Conservation (phyloP, 2,329 filamentous ascomycete species). For the Penicillium sp. region DNA sequence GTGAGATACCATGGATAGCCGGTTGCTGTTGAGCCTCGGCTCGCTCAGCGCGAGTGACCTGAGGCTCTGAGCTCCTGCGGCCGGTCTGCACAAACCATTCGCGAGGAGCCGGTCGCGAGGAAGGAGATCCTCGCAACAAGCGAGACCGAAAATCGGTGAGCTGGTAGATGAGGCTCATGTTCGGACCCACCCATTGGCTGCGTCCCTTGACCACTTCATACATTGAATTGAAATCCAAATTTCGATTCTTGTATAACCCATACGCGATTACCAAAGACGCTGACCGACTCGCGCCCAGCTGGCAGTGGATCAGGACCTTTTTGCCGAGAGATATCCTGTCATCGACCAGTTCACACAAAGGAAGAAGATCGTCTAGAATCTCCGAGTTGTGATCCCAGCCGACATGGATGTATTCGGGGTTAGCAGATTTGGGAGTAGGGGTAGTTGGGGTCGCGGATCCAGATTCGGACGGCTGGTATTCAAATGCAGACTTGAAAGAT, state of each 20-base stretch:
- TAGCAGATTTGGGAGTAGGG: slow-evolving; percentile 29
- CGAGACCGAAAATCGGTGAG: slow-evolving; percentile 62
- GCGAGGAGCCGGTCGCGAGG: slow-evolving; percentile 33
- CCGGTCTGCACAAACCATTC: slow-evolving; percentile 38
- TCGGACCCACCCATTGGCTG: slow-evolving; percentile 68
- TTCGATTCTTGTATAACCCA: slow-evolving; percentile 63
- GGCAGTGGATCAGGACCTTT: slow-evolving; percentile 65
- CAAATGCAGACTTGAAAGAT: slow-evolving; percentile 54
- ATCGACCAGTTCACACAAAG: slow-evolving; percentile 63
- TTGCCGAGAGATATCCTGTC: slow-evolving; percentile 59
- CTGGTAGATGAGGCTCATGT: slow-evolving; percentile 71
- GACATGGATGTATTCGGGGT: slow-evolving; percentile 67
- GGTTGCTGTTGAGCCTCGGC: slow-evolving; percentile 18
- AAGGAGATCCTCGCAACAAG: slow-evolving; percentile 33
- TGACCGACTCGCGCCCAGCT: slow-evolving; percentile 65
- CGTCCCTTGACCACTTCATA: slow-evolving; percentile 64
- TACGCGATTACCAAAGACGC: slow-evolving; percentile 68
- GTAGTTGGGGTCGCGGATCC: slow-evolving; percentile 33
- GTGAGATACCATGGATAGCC: slow-evolving; percentile 25
- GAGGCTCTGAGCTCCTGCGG: slow-evolving; percentile 34
- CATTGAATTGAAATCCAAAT: slow-evolving; percentile 64
- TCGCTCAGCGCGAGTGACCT: slow-evolving; percentile 26
- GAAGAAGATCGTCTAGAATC: slow-evolving; percentile 63
- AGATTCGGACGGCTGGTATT: slow-evolving; percentile 37
- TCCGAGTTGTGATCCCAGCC: slow-evolving; percentile 69